A percentile compares a stretch with the other conserved stretches of the same genome.
These are phyloP conservation scores for Globisporangium perplexum DNA, from an alignment of 352 stramenopile genomes.

Conservation along the genomic window DNA sequence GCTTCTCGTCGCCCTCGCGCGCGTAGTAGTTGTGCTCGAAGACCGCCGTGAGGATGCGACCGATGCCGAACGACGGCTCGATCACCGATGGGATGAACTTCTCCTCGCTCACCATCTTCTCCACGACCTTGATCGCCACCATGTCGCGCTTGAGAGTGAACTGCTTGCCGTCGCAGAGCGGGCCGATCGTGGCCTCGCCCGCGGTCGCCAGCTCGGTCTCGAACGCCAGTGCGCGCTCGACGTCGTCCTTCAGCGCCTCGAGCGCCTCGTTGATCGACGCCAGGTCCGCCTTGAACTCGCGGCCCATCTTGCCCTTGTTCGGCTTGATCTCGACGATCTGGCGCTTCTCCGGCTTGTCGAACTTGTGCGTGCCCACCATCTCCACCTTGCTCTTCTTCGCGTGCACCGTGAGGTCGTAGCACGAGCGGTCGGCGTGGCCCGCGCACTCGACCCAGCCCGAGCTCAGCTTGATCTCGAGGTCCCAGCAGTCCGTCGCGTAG, in stretches of 20 bases:
- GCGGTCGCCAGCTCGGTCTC: conserved; percentile 88
- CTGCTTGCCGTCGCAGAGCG: conserved; percentile 71
- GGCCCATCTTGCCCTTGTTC: conserved; percentile 96
- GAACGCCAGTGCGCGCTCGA: conserved; percentile 84
- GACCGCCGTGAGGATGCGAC: conserved; percentile 96
- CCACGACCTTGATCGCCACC: conserved; percentile 91
- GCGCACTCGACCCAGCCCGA: conserved; percentile 99
- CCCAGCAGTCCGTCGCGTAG: conserved; percentile 99
- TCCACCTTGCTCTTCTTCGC: conserved; percentile 85
- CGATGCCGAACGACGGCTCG: conserved; percentile 99
- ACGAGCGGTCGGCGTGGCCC: conserved; percentile 97
- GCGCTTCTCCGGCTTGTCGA: conserved; percentile 92
- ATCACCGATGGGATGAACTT: conserved; percentile 99
- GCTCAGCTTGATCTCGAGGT: conserved; percentile 97
- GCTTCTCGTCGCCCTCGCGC: conserved; percentile 95
- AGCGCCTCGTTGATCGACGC: conserved; percentile 65
- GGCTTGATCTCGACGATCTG: conserved; percentile 93
- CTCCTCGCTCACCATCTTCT: conserved; percentile 95
- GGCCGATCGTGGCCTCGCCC: conserved; percentile 88
- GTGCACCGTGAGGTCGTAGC: conserved; percentile 95
- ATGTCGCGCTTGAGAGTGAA: conserved; percentile 95
- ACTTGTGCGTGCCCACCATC: conserved; percentile 87
- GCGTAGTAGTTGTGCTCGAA: conserved; percentile 99
- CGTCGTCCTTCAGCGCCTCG: conserved; percentile 86
- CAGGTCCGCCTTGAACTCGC: conserved; percentile 95